These are phyloP conservation scores for Amphichorda felina DNA, from an alignment of 2,329 filamentous ascomycete genomes.

Conservation along the genomic window DNA sequence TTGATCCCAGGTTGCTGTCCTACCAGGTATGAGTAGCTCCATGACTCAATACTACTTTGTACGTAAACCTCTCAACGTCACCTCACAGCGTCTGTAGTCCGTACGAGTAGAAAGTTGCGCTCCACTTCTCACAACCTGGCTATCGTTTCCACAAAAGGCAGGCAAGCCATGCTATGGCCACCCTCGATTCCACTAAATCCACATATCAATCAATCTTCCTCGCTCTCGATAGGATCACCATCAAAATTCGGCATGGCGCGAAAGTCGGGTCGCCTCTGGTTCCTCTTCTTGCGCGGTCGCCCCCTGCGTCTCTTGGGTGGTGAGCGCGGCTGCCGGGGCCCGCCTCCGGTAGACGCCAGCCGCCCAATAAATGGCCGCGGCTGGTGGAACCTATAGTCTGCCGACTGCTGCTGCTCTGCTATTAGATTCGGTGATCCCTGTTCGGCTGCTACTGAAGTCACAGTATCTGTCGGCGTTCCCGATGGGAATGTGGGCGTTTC, in stretches of 20 bases:
- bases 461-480: conserved; percentile 3
- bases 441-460: neutral
- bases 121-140: neutral
- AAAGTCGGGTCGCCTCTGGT: conserved; percentile 17
- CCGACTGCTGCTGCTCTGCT: neutral
- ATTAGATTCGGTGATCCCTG: neutral
- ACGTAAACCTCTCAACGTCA: too few relatives aligned
- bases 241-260: conserved; percentile 18
- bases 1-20: too few relatives aligned
- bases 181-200: neutral
- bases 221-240: conserved; percentile 18
- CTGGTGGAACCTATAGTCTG: conserved; percentile 15
- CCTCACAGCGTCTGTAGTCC: neutral
- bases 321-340: conserved; percentile 1
- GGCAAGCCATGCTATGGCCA: too few relatives aligned
- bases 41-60: too few relatives aligned
- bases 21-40: neutral
- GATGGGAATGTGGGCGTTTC: too few relatives aligned
- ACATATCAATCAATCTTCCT: neutral
- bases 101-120: neutral
- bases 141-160: neutral
- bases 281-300: conserved; percentile 8
- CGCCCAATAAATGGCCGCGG: conserved; percentile 19
- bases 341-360: conserved; percentile 7
- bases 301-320: conserved; percentile 6